Percentiles rank a stretch among this genome's conserved stretches.
phyloP scores from a whole-genome alignment of 164 flowering plant species.

The Tetrastigma voinierianum region DNA sequence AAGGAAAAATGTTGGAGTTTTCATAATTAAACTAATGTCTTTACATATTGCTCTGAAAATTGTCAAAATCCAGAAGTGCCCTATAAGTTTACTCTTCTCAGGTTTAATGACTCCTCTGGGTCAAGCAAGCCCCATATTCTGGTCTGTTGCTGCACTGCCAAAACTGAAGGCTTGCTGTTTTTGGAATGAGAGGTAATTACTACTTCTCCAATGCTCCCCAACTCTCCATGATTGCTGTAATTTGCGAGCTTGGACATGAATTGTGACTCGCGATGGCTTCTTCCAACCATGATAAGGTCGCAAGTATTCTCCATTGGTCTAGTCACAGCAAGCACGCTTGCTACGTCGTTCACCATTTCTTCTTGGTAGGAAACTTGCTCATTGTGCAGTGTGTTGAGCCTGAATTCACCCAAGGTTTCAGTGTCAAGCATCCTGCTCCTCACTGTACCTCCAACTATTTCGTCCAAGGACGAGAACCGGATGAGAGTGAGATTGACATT shows the following conservation, averaged over 20 bases:
- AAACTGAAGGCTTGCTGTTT: slow-evolving; percentile 17
- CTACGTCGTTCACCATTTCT: slow-evolving; percentile 22
- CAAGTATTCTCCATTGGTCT: slow-evolving; percentile 16
- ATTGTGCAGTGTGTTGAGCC: slow-evolving; percentile 1
- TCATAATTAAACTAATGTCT: background rate
- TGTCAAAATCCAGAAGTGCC: too few species aligned
- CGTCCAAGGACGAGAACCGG: slow-evolving; percentile 8
- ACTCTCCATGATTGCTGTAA: too few species aligned
- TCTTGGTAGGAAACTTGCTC: slow-evolving; percentile 22
- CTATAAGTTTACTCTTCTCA: slow-evolving; percentile 17
- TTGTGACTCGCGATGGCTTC: slow-evolving; percentile 27
- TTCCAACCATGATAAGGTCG: slow-evolving; percentile 35
- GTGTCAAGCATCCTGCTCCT: slow-evolving; percentile 27
- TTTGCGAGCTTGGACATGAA: slow-evolving; percentile 15
- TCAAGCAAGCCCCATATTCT: slow-evolving; percentile 33
- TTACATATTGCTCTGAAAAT: background rate
- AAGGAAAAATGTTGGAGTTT: background rate
- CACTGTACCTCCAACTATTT: slow-evolving; percentile 18
- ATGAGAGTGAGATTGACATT: slow-evolving; percentile 27
- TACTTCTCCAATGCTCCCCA: slow-evolving; percentile 42
- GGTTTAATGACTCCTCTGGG: slow-evolving; percentile 23
- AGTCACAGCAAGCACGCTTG: slow-evolving; percentile 10
- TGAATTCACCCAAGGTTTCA: slow-evolving; percentile 18
- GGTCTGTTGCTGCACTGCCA: slow-evolving; percentile 43
- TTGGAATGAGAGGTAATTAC: slow-evolving; percentile 25